Conservation (phyloP, 805 yeast genomes). For the Saturnispora zaruensis region DNA sequence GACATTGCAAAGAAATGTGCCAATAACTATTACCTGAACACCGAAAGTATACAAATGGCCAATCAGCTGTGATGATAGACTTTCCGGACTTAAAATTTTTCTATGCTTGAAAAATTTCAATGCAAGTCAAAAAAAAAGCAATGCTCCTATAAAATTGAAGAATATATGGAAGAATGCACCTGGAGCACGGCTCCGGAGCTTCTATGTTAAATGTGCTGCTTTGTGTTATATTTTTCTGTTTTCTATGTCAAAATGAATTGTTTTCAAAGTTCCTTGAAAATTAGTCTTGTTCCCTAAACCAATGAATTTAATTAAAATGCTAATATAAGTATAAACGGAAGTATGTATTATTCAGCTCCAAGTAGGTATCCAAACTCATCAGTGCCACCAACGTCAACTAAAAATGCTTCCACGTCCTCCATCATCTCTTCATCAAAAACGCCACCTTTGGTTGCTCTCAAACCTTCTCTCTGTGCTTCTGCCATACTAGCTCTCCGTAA, state of each 20-base stretch:
- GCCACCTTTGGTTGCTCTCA: constrained; percentile 67
- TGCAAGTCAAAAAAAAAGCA: background rate
- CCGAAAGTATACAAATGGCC: background rate
- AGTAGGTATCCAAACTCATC: constrained; percentile 34
- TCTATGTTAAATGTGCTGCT: background rate
- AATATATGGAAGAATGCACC: background rate
- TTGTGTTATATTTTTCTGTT: background rate
- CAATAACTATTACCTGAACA: background rate
- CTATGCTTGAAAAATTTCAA: background rate
- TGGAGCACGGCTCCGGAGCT: background rate
- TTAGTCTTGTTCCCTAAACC: background rate
- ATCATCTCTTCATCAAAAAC: constrained; percentile 67
- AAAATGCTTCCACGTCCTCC: constrained; percentile 63
- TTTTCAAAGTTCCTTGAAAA: too few species aligned
- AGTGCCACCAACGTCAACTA: constrained; percentile 42
- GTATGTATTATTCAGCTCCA: constrained; percentile 17
- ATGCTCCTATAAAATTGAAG: background rate
- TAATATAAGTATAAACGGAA: background rate
- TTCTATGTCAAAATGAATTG: too few species aligned
- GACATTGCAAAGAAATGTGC: background rate
- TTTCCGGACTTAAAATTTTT: background rate
- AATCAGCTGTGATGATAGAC: background rate
- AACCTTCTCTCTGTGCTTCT: constrained; percentile 71
- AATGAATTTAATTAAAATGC: background rate
- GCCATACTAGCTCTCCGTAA: constrained; percentile 59